Evolutionary conservation across 192 early-diverging fungal species (phyloP).

Genomic region (Gryganskiella cystojenkinii): DNA sequence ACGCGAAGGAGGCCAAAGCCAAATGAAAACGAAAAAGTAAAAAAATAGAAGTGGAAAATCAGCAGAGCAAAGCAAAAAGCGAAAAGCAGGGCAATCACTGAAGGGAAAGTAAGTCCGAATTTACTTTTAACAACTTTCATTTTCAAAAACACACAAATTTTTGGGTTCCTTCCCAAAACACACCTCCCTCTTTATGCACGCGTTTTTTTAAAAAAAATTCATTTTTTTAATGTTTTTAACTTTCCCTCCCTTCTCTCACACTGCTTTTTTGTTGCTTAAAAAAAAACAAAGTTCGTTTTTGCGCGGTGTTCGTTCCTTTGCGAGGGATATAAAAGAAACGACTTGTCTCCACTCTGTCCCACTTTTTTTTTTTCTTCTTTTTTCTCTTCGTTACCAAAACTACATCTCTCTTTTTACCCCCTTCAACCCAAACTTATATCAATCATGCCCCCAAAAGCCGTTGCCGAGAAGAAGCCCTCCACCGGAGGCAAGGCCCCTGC

Average conservation of each 20-base stretch:
- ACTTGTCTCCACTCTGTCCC: neutral
- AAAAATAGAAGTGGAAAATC: neutral
- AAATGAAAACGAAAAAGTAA: neutral
- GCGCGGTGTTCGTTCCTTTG: neutral
- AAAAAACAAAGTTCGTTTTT: neutral
- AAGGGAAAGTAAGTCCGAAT: neutral
- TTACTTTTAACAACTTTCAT: no score
- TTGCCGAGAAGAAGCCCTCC: conserved; percentile 74
- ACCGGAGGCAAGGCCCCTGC: conserved; percentile 62
- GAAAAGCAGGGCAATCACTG: neutral
- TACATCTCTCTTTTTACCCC: neutral
- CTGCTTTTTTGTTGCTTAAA: no score
- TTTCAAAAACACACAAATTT: no score
- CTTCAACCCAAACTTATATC: conserved; percentile 15
- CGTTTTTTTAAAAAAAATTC: no score
- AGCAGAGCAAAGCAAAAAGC: neutral
- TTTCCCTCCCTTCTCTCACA: no score
- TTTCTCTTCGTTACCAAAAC: conserved; percentile 2
- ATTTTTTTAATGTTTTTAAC: no score
- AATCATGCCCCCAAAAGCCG: conserved; percentile 61
- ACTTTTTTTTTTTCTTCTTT: conserved; percentile 4
- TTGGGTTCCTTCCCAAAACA: no score
- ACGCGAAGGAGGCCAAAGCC: neutral
- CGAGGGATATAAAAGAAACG: conserved; percentile 8
- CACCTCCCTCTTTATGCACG: no score